Conservation (phyloP, 495 filamentous ascomycete genomes). For the Penicillium parvum region DNA sequence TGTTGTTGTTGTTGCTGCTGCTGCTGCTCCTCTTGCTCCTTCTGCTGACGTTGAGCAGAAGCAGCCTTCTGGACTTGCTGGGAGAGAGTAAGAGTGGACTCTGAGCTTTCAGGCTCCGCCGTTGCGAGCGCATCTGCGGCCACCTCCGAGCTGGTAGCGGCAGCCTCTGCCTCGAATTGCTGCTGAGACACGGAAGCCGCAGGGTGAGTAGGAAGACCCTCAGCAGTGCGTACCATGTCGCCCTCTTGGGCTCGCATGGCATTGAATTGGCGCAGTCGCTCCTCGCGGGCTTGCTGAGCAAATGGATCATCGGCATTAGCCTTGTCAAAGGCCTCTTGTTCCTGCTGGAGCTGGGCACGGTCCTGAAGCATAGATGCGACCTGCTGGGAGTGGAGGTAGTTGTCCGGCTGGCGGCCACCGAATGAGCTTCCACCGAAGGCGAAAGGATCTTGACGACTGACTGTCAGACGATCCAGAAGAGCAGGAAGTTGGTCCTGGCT, state of each 20-base stretch:
- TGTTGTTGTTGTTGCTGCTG: conserved; percentile 43
- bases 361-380: conserved; percentile 58
- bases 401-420: conserved; percentile 52
- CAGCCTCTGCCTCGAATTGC: conserved; percentile 20
- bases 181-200: conserved; percentile 22
- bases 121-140: conserved; percentile 16
- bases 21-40: conserved; percentile 43
- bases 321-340: conserved; percentile 59
- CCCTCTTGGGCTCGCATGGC: conserved; percentile 53
- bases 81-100: conserved; percentile 61
- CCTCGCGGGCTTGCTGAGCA: conserved; percentile 51
- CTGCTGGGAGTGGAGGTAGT: conserved; percentile 52
- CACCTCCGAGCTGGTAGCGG: conserved; percentile 20
- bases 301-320: conserved; percentile 39
- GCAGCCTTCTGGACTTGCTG: conserved; percentile 84
- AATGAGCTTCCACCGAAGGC: conserved; percentile 49
- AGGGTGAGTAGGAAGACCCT: conserved; percentile 42
- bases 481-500: conserved; percentile 58
- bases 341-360: conserved; percentile 56
- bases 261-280: conserved; percentile 62
- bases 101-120: conserved; percentile 19
- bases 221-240: conserved; percentile 39
- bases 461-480: conserved; percentile 56
- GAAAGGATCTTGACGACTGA: conserved; percentile 48
- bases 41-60: conserved; percentile 59